These are phyloP conservation scores for Stenogyne calaminthoides DNA, from an alignment of 305 asterid genomes.

Conservation along the genomic window DNA sequence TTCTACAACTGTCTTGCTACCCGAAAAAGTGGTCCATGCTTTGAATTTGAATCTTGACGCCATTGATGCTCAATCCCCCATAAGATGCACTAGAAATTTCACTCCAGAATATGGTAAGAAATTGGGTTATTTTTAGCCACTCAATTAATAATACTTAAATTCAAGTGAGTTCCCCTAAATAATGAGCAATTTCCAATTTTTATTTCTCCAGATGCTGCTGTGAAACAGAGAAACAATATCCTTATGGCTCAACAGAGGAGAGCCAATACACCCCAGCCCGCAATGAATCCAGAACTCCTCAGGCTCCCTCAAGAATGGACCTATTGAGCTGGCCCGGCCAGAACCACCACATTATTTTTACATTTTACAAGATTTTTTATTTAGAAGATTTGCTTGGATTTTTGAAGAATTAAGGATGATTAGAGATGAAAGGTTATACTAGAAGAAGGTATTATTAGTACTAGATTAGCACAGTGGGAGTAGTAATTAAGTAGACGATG, in stretches of 20 bases:
- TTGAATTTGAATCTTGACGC: slow-evolving; percentile 58
- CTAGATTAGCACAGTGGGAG: slow-evolving; percentile 24
- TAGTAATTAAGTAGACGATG: slow-evolving; percentile 28
- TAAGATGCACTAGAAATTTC: slow-evolving; percentile 28
- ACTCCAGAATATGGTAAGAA: slow-evolving; percentile 34
- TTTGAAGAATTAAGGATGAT: background rate
- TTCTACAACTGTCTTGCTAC: slow-evolving; percentile 57
- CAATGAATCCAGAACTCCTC: slow-evolving; percentile 48
- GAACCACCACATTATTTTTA: background rate
- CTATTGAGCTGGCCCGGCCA: slow-evolving; percentile 33
- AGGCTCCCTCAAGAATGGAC: slow-evolving; percentile 60
- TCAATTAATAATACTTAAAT: background rate
- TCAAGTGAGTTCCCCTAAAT: background rate
- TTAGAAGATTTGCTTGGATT: slow-evolving; percentile 20
- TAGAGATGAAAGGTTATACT: background rate
- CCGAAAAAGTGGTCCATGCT: slow-evolving; percentile 72
- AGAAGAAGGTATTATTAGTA: slow-evolving; percentile 2
- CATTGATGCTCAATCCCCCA: slow-evolving; percentile 33
- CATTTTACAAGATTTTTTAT: background rate
- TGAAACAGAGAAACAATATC: slow-evolving; percentile 26
- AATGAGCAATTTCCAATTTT: background rate
- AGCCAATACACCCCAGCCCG: slow-evolving; percentile 12
- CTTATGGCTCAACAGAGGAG: slow-evolving; percentile 37
- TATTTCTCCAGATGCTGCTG: slow-evolving; percentile 20
- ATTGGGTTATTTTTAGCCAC: no score